Conservation (phyloP, 176 grass and related monocot species). For the Bonia amplexicaulis region DNA sequence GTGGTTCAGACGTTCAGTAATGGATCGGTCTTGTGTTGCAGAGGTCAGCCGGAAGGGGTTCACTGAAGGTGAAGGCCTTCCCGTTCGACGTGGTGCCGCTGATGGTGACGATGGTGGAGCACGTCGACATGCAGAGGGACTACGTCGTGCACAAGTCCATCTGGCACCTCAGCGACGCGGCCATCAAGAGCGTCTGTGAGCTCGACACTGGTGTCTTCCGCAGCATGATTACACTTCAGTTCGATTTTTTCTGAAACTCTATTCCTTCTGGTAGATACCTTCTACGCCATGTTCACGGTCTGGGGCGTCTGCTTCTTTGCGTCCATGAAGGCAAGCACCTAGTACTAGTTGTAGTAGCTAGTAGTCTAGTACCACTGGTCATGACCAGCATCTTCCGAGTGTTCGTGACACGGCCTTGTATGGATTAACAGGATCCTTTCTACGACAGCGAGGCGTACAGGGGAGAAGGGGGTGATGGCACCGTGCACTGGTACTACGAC, state of each 20-base stretch:
- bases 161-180: conserved; percentile 76
- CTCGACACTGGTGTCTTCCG: not conserved
- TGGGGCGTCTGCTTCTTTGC: conserved; percentile 90
- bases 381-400: not conserved
- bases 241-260: not conserved
- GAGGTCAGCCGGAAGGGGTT: conserved; percentile 8
- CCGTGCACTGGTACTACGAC: conserved; percentile 89
- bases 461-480: conserved; percentile 66
- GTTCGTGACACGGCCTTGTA: not conserved
- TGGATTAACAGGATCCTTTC: conserved; percentile 59
- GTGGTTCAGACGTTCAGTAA: not conserved
- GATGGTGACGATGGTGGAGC: conserved; percentile 82
- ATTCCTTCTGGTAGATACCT: conserved; percentile 34
- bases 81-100: conserved; percentile 72
- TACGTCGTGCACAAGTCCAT: conserved; percentile 81
- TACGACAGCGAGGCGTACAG: conserved; percentile 83
- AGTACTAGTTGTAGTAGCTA: not conserved
- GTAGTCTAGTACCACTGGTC: not conserved
- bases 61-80: conserved; percentile 48
- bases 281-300: conserved; percentile 88
- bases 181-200: conserved; percentile 83
- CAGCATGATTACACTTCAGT: not conserved
- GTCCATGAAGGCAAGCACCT: conserved; percentile 70
- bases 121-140: conserved; percentile 58
- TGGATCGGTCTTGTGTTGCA: conserved; percentile 8